Percentiles rank a stretch among this genome's conserved stretches.
Conservation (phyloP, 2,329 filamentous ascomycete species). For the Pseudogymnoascus sp. region DNA sequence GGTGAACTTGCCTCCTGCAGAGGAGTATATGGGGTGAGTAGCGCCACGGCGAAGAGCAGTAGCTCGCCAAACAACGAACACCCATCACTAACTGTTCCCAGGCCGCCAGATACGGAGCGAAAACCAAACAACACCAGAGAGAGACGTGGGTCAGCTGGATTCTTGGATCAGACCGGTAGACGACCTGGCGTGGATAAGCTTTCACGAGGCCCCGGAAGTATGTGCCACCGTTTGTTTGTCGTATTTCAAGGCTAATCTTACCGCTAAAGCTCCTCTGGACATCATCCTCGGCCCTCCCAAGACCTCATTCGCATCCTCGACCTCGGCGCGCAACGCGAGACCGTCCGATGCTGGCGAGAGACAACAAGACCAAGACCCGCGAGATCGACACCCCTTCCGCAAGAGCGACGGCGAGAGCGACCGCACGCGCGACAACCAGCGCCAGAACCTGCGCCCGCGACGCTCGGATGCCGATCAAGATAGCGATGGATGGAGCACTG, state of each 20-base stretch:
- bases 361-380: slow-evolving; percentile 43
- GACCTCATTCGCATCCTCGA: slow-evolving; percentile 73
- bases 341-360: slow-evolving; percentile 48
- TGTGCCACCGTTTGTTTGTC: slow-evolving; percentile 24
- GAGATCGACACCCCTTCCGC: slow-evolving; percentile 56
- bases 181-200: slow-evolving; percentile 46
- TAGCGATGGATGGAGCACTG: slow-evolving; percentile 66
- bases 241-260: slow-evolving; percentile 23
- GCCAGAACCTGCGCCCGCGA: slow-evolving; percentile 41
- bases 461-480: slow-evolving; percentile 53
- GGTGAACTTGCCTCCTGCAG: slow-evolving; percentile 67
- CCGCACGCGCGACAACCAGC: slow-evolving; percentile 39
- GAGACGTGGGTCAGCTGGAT: slow-evolving; percentile 11
- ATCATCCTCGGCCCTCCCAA: slow-evolving; percentile 81
- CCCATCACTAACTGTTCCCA: not conserved
- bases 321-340: slow-evolving; percentile 42
- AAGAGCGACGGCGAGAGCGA: slow-evolving; percentile 46
- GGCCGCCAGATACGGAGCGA: not conserved
- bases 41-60: not conserved
- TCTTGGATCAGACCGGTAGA: slow-evolving; percentile 34
- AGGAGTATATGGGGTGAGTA: slow-evolving; percentile 91
- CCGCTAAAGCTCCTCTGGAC: slow-evolving; percentile 59
- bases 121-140: slow-evolving; percentile 8
- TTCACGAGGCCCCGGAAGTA: slow-evolving; percentile 53
- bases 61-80: not conserved